Evolutionary conservation across 495 filamentous ascomycete genomes (phyloP).

Genomic region (Aspergillus affinis): DNA sequence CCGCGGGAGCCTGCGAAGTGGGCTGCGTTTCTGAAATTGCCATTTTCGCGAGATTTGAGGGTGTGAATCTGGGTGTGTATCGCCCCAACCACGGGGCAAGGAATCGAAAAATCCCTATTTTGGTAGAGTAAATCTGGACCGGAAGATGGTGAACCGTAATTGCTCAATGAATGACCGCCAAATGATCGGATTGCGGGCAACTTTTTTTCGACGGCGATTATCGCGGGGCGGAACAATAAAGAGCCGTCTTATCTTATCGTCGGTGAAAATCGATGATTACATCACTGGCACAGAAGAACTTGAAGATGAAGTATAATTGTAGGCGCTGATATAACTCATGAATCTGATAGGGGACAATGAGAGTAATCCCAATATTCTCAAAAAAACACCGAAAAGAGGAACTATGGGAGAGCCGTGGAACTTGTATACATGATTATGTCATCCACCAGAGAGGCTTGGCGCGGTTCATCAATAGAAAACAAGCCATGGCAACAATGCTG

Average conservation of each 20-base stretch:
- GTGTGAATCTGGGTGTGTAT: slow-evolving; percentile 9
- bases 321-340: no score
- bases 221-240: not conserved
- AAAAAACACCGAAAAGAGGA: no score
- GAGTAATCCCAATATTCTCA: no score
- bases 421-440: no score
- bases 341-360: no score
- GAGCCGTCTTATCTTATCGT: not conserved
- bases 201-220: not conserved
- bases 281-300: no score
- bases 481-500: not conserved
- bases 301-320: no score
- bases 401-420: no score
- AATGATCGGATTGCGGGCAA: slow-evolving; percentile 3
- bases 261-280: no score
- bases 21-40: slow-evolving; percentile 21
- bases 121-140: slow-evolving; percentile 18
- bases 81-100: slow-evolving; percentile 34
- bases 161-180: not conserved
- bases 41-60: slow-evolving; percentile 26
- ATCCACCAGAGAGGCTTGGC: no score
- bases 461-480: not conserved
- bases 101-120: slow-evolving; percentile 34
- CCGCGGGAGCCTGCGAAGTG: slow-evolving; percentile 17
- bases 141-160: slow-evolving; percentile 5